These are phyloP conservation scores for Colletotrichum camelliae DNA, from an alignment of 2,329 filamentous ascomycete genomes.

Conservation along the genomic window DNA sequence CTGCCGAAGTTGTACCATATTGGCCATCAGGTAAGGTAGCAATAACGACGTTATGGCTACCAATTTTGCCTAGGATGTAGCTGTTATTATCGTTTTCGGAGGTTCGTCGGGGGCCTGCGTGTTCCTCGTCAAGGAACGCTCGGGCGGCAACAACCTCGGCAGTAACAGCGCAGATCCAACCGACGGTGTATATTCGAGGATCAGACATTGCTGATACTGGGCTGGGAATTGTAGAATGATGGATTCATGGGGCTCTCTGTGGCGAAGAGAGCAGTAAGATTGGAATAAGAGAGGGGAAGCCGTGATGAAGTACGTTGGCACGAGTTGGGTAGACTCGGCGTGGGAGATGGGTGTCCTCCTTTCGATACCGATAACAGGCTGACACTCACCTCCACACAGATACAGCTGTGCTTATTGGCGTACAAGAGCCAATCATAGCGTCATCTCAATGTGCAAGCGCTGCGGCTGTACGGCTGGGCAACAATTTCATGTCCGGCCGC, in stretches of 20 bases:
- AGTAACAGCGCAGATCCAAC: background rate
- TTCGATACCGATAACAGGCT: background rate
- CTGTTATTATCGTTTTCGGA: conserved; percentile 26
- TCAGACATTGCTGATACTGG: background rate
- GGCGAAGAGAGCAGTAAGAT: background rate
- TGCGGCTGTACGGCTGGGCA: background rate
- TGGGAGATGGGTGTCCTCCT: background rate
- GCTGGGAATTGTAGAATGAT: background rate
- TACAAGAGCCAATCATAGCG: background rate
- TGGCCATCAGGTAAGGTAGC: conserved; percentile 28
- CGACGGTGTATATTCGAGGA: background rate
- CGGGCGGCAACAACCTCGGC: background rate
- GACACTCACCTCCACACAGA: background rate
- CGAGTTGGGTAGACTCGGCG: background rate
- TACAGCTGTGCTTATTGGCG: background rate
- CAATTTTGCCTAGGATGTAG: conserved; percentile 36
- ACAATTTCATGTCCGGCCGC: background rate
- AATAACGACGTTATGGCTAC: conserved; percentile 40
- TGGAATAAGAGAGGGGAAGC: background rate
- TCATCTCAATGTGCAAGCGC: background rate
- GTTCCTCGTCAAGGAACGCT: background rate
- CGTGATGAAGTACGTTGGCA: too few relatives aligned
- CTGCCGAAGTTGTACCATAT: conserved; percentile 31
- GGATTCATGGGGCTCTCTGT: background rate
- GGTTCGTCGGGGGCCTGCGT: background rate